Conservation (phyloP, 495 filamentous ascomycete genomes). For the Penicillium taxi region DNA sequence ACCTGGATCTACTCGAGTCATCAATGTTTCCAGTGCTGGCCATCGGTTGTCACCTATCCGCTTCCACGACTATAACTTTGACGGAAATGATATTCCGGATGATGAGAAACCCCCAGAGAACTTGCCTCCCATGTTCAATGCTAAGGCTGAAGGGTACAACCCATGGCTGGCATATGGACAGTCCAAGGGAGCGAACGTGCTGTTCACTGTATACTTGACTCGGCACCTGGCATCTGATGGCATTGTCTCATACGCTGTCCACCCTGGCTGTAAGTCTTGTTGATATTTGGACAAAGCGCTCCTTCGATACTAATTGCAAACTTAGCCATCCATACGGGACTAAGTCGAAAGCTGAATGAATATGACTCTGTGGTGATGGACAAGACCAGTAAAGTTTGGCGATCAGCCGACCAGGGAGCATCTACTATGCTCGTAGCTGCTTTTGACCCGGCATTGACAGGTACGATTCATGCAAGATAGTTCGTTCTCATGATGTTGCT, state of each 20-base stretch:
- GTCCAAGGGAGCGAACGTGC: slow-evolving; percentile 55
- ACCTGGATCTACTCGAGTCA: slow-evolving; percentile 21
- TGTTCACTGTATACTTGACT: slow-evolving; percentile 37
- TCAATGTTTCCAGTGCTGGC: slow-evolving; percentile 38
- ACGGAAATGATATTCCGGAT: slow-evolving; percentile 11
- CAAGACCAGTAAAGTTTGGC: slow-evolving; percentile 23
- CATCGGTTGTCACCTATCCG: slow-evolving; percentile 29
- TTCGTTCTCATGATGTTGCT: slow-evolving; percentile 1
- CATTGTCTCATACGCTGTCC: slow-evolving; percentile 18
- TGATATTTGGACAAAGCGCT: background rate
- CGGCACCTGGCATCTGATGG: slow-evolving; percentile 8
- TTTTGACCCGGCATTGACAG: slow-evolving; percentile 42
- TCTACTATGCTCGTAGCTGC: slow-evolving; percentile 50
- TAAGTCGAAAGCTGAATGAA: slow-evolving; percentile 17
- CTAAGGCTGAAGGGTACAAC: slow-evolving; percentile 13
- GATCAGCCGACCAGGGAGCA: slow-evolving; percentile 44
- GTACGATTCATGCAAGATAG: slow-evolving; percentile 13
- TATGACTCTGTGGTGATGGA: slow-evolving; percentile 8
- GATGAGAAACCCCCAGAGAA: slow-evolving; percentile 12
- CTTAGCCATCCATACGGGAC: slow-evolving; percentile 16
- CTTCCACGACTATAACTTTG: slow-evolving; percentile 17
- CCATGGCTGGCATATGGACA: slow-evolving; percentile 50
- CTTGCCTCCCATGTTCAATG: slow-evolving; percentile 11
- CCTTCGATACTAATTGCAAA: background rate
- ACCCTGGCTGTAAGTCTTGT: slow-evolving; percentile 17